Evolutionary conservation across 2,329 filamentous ascomycete species (phyloP).

Genomic region (Epichloe elymi): DNA sequence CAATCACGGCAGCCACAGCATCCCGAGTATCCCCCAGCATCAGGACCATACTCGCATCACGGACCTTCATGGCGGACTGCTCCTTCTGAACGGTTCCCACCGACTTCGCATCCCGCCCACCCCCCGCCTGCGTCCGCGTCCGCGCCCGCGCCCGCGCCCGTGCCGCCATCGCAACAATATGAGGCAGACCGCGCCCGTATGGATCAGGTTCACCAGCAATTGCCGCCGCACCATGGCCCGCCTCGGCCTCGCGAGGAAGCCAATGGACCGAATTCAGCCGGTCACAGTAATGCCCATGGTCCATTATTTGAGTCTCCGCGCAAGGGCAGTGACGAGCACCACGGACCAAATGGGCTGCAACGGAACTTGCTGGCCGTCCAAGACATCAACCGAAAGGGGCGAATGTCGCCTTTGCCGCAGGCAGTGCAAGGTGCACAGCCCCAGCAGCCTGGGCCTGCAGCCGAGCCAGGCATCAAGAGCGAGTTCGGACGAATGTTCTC

Average conservation of each 20-base stretch:
- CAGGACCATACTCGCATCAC: constrained; percentile 23
- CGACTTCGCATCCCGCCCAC: constrained; percentile 23
- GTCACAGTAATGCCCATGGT: constrained; percentile 32
- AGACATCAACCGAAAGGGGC: constrained; percentile 67
- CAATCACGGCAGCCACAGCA: constrained; percentile 23
- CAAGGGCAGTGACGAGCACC: constrained; percentile 29
- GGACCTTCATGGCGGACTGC: constrained; percentile 17
- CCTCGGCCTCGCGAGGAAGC: constrained; percentile 33
- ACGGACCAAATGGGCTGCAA: constrained; percentile 18
- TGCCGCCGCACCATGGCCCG: constrained; percentile 22
- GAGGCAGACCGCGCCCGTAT: constrained; percentile 38
- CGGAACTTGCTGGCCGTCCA: constrained; percentile 67
- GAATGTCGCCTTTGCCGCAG: constrained; percentile 79
- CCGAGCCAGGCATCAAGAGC: constrained; percentile 82
- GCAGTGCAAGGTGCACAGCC: constrained; percentile 86
- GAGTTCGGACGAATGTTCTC: constrained; percentile 93
- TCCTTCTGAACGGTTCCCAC: constrained; percentile 21
- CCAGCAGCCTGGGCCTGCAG: constrained; percentile 62
- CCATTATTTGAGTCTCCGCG: constrained; percentile 27
- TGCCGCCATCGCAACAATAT: constrained; percentile 26
- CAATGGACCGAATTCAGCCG: constrained; percentile 35
- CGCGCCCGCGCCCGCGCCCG: constrained; percentile 17
- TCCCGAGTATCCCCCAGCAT: constrained; percentile 34
- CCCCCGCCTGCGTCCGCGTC: constrained; percentile 13
- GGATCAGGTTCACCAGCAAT: constrained; percentile 23